A percentile compares a stretch with the other conserved stretches of the same genome.
Evolutionary conservation across 495 filamentous ascomycete species (phyloP).

Genomic region (Penicillium malachiteum): DNA sequence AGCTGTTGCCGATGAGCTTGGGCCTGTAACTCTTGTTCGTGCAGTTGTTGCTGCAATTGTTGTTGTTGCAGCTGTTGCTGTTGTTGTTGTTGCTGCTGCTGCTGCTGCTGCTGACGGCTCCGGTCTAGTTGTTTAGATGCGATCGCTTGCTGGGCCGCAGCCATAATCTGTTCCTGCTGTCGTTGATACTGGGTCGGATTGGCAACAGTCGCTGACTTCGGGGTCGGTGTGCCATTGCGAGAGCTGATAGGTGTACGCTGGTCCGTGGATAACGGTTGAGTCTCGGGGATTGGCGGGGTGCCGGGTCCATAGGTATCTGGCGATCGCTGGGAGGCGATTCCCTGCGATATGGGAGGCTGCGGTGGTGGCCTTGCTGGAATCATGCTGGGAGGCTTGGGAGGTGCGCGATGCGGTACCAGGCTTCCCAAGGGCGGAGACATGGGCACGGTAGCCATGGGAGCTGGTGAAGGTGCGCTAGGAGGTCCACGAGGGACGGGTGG

Average conservation of each 20-base stretch:
- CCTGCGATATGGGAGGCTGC: slow-evolving; percentile 46
- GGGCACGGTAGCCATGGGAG: slow-evolving; percentile 1
- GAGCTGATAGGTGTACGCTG: slow-evolving; percentile 43
- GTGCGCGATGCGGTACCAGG: slow-evolving; percentile 43
- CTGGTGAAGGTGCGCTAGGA: slow-evolving; percentile 17
- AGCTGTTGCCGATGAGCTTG: slow-evolving; percentile 50
- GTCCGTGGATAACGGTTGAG: slow-evolving; percentile 55
- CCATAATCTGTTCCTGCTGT: slow-evolving; percentile 78
- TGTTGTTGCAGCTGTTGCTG: slow-evolving; percentile 39
- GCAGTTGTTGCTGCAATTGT: slow-evolving; percentile 23
- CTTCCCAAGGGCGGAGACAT: slow-evolving; percentile 37
- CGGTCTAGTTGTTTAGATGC: slow-evolving; percentile 56
- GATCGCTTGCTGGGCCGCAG: slow-evolving; percentile 68
- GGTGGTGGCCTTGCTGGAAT: slow-evolving; percentile 49
- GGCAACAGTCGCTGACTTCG: slow-evolving; percentile 14
- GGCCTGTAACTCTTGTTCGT: no score
- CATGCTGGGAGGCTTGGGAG: slow-evolving; percentile 45
- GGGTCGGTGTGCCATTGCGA: slow-evolving; percentile 38
- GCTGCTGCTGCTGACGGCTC: slow-evolving; percentile 58
- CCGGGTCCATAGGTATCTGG: slow-evolving; percentile 26
- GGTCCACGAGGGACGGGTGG: slow-evolving; percentile 77
- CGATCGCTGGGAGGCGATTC: slow-evolving; percentile 16
- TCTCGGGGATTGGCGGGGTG: slow-evolving; percentile 43
- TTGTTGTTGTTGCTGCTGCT: slow-evolving; percentile 24
- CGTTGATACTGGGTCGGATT: slow-evolving; percentile 70